phyloP scores from a whole-genome alignment of 371 early-diverging fungal species.

The Smittium culicis region DNA sequence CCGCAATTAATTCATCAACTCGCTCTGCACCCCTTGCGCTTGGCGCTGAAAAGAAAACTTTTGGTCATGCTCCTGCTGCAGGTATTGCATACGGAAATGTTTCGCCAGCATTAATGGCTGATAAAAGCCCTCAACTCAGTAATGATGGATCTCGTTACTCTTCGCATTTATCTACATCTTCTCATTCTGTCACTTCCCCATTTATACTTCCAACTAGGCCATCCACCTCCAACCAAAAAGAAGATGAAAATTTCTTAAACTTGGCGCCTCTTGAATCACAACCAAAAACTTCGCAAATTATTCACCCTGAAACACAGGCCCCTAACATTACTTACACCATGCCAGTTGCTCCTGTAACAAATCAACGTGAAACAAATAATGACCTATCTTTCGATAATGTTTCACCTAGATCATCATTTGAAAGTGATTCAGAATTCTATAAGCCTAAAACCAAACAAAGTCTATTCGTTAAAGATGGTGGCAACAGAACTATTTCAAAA shows the following conservation, averaged over 20 bases:
- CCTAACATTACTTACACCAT: background rate
- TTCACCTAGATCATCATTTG: background rate
- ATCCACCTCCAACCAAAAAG: background rate
- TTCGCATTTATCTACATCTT: background rate
- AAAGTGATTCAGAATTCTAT: background rate
- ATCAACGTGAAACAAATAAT: background rate
- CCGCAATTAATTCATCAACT: slow-evolving; percentile 15
- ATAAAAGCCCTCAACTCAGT: background rate
- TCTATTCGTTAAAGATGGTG: background rate
- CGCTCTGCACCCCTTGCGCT: slow-evolving; percentile 9
- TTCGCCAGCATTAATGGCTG: background rate
- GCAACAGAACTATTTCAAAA: background rate
- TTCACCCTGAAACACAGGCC: background rate
- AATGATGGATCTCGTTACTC: background rate
- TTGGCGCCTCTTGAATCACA: background rate
- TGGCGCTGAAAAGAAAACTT: background rate
- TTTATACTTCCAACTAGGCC: background rate
- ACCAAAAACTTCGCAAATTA: too few relatives aligned
- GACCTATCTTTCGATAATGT: background rate
- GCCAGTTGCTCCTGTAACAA: background rate
- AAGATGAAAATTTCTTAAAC: background rate
- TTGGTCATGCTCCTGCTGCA: background rate
- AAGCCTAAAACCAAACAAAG: background rate
- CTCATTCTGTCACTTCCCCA: background rate
- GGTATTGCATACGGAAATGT: background rate